Evolutionary conservation across 2,329 filamentous ascomycete species (phyloP).

Genomic region (Cadophora malorum): DNA sequence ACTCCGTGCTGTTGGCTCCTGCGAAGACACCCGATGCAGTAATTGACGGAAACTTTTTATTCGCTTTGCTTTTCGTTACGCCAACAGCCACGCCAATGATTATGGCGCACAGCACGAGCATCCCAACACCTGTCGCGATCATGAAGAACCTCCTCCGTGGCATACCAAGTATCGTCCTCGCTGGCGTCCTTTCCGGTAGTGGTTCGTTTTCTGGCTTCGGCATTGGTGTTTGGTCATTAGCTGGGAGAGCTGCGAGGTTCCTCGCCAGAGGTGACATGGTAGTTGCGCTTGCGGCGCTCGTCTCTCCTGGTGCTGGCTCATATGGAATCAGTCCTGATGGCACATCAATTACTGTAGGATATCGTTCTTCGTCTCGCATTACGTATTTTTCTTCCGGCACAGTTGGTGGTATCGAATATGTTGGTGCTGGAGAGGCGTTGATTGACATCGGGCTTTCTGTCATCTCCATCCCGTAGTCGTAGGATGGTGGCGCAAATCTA

Average conservation of each 20-base stretch:
- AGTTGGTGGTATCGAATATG: background rate
- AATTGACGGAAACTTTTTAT: constrained; percentile 17
- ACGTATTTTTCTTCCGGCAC: constrained; percentile 16
- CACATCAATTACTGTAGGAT: constrained; percentile 19
- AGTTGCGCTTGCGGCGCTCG: constrained; percentile 3
- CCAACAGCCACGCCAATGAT: constrained; percentile 21
- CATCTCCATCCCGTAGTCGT: constrained; percentile 14
- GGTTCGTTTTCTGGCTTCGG: background rate
- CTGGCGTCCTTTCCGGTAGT: background rate
- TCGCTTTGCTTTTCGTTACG: constrained; percentile 13
- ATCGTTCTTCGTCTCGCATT: constrained; percentile 28
- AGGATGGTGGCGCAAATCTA: constrained; percentile 15
- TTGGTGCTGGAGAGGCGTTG: background rate
- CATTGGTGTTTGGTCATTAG: background rate
- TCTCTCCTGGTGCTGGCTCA: background rate
- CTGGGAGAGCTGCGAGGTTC: background rate
- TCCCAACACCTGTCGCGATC: background rate
- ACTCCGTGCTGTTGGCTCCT: constrained; percentile 20
- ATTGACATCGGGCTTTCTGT: background rate
- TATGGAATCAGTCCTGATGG: background rate
- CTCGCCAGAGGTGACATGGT: background rate
- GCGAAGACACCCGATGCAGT: constrained; percentile 22
- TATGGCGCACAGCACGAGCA: constrained; percentile 6
- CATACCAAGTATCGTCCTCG: constrained; percentile 10
- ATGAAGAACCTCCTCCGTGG: constrained; percentile 9